Percentiles rank a stretch among this genome's conserved stretches.
phyloP scores from a whole-genome alignment of 371 early-diverging fungal genomes.

The Actinomucor elegans region DNA sequence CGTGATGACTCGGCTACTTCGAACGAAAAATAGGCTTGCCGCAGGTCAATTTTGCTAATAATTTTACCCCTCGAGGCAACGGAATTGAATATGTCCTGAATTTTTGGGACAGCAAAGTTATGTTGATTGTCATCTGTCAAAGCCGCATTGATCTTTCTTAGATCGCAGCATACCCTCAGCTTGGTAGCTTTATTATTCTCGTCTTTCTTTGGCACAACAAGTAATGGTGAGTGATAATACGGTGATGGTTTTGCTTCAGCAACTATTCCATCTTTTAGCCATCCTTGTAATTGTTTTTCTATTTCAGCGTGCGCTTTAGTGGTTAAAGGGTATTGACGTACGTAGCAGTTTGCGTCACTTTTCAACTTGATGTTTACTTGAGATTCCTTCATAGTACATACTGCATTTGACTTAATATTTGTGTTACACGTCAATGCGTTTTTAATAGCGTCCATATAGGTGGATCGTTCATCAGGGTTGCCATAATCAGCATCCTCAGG shows the following conservation, averaged over 20 bases:
- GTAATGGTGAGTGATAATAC: background rate
- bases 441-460: background rate
- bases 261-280: slow-evolving; percentile 2
- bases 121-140: background rate
- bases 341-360: background rate
- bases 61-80: background rate
- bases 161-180: background rate
- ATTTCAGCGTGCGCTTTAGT: background rate
- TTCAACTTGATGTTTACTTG: background rate
- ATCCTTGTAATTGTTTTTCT: background rate
- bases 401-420: background rate
- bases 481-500: slow-evolving; percentile 9
- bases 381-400: background rate
- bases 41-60: background rate
- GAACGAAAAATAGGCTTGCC: background rate
- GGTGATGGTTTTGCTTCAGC: background rate
- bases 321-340: background rate
- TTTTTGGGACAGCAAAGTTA: slow-evolving; percentile 3
- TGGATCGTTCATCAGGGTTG: background rate
- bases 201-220: background rate
- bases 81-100: slow-evolving; percentile 1
- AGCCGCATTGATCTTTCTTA: background rate
- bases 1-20: background rate
- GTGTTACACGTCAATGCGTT: background rate
- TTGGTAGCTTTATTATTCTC: background rate